These are phyloP conservation scores for Ulmus americana DNA, from an alignment of 331 rosid genomes.

Conservation along the genomic window DNA sequence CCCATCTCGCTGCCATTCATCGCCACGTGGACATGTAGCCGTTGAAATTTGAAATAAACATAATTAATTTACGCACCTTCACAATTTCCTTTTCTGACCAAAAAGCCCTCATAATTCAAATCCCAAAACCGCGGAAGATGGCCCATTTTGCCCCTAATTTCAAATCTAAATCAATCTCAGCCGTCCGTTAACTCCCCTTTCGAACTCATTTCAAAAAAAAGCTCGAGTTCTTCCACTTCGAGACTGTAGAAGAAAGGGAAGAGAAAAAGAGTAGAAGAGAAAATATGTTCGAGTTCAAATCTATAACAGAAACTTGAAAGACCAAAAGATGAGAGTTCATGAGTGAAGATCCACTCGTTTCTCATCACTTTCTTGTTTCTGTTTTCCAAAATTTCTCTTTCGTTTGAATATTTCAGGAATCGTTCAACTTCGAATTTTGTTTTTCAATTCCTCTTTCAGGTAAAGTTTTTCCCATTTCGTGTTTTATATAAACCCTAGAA, in stretches of 20 bases:
- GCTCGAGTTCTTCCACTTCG: neutral
- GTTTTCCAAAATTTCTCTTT: neutral
- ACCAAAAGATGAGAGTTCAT: constrained; percentile 4
- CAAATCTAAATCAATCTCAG: constrained; percentile 29
- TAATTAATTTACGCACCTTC: neutral
- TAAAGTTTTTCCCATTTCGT: constrained; percentile 4
- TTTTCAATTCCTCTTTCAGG: constrained; percentile 64
- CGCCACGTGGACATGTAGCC: constrained; percentile 18
- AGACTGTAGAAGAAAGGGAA: neutral
- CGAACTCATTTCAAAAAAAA: constrained; percentile 6
- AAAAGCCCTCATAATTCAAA: constrained; percentile 28
- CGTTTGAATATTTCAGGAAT: constrained; percentile 28
- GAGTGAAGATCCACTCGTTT: constrained; percentile 18
- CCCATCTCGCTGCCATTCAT: neutral
- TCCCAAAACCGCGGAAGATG: constrained; percentile 32
- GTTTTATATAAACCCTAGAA: too few species aligned
- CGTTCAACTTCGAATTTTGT: constrained; percentile 40
- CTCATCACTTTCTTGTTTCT: neutral
- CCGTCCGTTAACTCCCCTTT: constrained; percentile 24
- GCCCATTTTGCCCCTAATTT: neutral
- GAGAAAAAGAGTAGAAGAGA: constrained; percentile 17
- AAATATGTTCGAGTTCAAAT: constrained; percentile 13
- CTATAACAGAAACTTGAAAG: constrained; percentile 9
- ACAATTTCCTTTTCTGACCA: constrained; percentile 1
- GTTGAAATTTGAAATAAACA: constrained; percentile 29